Percentiles rank a stretch among this genome's conserved stretches.
phyloP scores from a whole-genome alignment of 2,329 filamentous ascomycete genomes.

The Exophiala sp. region DNA sequence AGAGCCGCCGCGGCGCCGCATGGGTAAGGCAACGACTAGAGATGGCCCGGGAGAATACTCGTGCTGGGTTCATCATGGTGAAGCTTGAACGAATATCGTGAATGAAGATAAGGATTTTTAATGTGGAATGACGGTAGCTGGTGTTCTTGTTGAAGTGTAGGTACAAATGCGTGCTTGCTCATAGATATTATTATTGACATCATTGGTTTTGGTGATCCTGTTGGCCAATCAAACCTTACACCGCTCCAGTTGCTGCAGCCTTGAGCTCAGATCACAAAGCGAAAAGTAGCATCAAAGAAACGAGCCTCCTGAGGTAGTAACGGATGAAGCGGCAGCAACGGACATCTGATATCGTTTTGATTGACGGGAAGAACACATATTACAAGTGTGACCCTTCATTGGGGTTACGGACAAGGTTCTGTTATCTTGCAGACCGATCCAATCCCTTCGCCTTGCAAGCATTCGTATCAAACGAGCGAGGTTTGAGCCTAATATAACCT shows the following conservation, averaged over 20 bases:
- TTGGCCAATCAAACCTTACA: not conserved
- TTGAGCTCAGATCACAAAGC: not conserved
- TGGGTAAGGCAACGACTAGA: conserved; percentile 2
- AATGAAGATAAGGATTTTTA: not conserved
- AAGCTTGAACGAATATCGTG: not conserved
- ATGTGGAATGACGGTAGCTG: not conserved
- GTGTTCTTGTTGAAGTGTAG: not conserved
- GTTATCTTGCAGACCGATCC: too few relatives aligned
- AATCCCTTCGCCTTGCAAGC: too few relatives aligned
- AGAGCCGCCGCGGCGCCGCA: conserved; percentile 14
- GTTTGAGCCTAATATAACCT: too few relatives aligned
- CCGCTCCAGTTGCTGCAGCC: not conserved
- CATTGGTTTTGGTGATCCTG: not conserved
- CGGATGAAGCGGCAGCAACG: too few relatives aligned
- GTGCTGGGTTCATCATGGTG: conserved; percentile 17
- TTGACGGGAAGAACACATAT: too few relatives aligned
- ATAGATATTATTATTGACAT: conserved; percentile 5
- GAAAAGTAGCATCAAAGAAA: too few relatives aligned
- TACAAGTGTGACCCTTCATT: too few relatives aligned
- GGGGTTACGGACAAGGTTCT: too few relatives aligned
- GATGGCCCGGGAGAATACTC: conserved; percentile 9
- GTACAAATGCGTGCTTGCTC: too few relatives aligned
- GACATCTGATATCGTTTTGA: too few relatives aligned
- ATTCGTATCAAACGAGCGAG: too few relatives aligned
- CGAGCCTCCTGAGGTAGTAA: too few relatives aligned